Evolutionary conservation across 2,329 filamentous ascomycete genomes (phyloP), one percentile per base, ranked within the genome.

Genomic region (Dactylellina cionopaga): DNA sequence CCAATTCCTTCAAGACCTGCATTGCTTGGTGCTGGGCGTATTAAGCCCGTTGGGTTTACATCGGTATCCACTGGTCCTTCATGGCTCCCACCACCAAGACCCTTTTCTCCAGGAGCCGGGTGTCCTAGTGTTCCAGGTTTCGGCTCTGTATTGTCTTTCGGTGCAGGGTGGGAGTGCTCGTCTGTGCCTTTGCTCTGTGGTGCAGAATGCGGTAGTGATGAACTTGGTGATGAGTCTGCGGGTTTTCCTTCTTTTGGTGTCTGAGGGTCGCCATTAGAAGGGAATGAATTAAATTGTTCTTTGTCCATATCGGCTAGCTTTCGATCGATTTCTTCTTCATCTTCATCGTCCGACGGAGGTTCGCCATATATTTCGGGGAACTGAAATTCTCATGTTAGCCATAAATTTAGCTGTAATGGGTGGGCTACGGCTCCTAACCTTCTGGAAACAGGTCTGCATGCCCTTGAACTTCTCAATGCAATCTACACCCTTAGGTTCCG

Each of bases 391-490:
- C 13, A n/a, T 4, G 13, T 64, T 31, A 73, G 68, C 29, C 33
- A 44, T 39, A 13, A 11, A 37, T 10, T 11, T 5, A 37, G 13
- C n/a, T 2, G 17, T 24, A 11, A 13, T 5, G 25, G n/a, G 10
- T 27, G 35, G 11, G 10, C 5, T 2, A 13, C n/a, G 19, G 41
- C 29, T 3, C 19, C 27, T 58, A 49, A 76, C 76, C 64, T 89
- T 83, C 77, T 92, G 88, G 86, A 99, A 99, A 84, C 95, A 99
- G 78, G 94, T 90, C 83, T 98, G 95, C 95, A 99, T 99, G 77
- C 85, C 95, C 92, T 96, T 93, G 86, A 97, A 97, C 83, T 95
- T 96, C 25, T 96, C 92, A 79, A 97, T 95, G 83, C 93, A 97
- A 80, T 97, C 92, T 84, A 96, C 94, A 55, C 94, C 94, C 87